Evolutionary conservation across 768 basidiomycete genomes (phyloP), one percentile per base, ranked within the genome.

Genomic region (Artomyces pyxidatus): DNA sequence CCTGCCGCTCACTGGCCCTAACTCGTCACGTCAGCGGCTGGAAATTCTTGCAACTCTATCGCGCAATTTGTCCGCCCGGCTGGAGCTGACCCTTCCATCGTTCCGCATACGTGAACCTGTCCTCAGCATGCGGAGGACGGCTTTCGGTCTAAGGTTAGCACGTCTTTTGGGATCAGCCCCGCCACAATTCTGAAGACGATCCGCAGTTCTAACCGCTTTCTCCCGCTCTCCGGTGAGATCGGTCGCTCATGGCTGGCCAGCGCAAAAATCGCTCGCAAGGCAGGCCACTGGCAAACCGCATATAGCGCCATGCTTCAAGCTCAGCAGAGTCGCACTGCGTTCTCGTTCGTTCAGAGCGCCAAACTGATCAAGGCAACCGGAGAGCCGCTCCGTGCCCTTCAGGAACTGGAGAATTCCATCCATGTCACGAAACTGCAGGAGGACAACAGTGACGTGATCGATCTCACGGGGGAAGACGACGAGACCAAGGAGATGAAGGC

Each of bases 271-370:
- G 96, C 96, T 28, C 74, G 96, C 28, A 99, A 97, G 62, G 88
- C 93, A 3, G 87, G 90, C 0, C 93, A 98, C 62, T 84, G 81
- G 73, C 95, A 97, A 68, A 97, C 95, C 0, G 92, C 96, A 2
- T 99, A 98, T 63, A 96, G 89, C 59, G 93, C 96, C 6, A 80
- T 88, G 54, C 74, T 99, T 0, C 96, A 99, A 66, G 91, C 93
- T 0, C 78, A 83, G 48, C 83, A 89, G 59, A 73, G 71, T 54
- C 73, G 79, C 19, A 76, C 81, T 0, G 75, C 76, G 0, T 92
- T 85, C 61, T 78, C 84, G 16, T 96, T 94, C 67, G 74, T 97
- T 43, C 88, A 98, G 62, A 91, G 84, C 59, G 88, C 90, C 1
- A 97, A 91, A 63, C 77, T 98, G 4, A 68, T 88, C 50, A 83